Evolutionary conservation across 2,329 filamentous ascomycete genomes (phyloP).

Genomic region (Rhinocladiella similis): DNA sequence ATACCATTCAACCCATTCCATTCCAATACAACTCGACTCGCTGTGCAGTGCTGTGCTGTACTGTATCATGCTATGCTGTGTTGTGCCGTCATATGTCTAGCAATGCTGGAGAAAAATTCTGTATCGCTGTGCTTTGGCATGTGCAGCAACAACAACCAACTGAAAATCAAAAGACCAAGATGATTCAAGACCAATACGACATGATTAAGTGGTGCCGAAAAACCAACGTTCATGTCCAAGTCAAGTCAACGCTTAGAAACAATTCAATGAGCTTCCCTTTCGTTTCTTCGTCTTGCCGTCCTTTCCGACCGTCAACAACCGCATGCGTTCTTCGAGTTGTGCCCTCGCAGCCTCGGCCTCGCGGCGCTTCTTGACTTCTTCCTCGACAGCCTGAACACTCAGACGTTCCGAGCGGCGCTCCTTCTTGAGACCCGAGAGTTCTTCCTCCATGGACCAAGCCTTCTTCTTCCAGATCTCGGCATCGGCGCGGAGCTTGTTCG

Average conservation of each 20-base stretch:
- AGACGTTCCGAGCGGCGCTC: constrained; percentile 61
- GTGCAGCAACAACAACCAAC: no score
- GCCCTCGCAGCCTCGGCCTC: constrained; percentile 86
- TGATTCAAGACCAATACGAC: no score
- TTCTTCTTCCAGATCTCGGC: constrained; percentile 90
- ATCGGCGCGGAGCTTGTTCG: constrained; percentile 87
- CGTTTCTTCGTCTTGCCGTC: constrained; percentile 76
- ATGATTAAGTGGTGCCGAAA: neutral
- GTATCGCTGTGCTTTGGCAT: no score
- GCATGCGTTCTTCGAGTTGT: constrained; percentile 93
- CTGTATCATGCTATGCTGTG: no score
- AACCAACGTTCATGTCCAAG: neutral
- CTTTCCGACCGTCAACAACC: constrained; percentile 64
- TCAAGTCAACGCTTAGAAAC: constrained; percentile 65
- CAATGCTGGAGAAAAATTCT: no score
- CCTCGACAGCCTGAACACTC: constrained; percentile 85
- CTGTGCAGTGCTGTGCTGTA: no score
- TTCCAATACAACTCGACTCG: no score
- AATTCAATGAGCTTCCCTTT: constrained; percentile 89
- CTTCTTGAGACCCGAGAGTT: constrained; percentile 54
- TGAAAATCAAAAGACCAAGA: no score
- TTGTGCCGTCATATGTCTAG: no score
- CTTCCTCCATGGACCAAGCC: constrained; percentile 71
- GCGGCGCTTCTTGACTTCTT: constrained; percentile 89
- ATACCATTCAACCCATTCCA: no score